Conservation (phyloP, 495 filamentous ascomycete genomes). For the Penicillium antarcticum region DNA sequence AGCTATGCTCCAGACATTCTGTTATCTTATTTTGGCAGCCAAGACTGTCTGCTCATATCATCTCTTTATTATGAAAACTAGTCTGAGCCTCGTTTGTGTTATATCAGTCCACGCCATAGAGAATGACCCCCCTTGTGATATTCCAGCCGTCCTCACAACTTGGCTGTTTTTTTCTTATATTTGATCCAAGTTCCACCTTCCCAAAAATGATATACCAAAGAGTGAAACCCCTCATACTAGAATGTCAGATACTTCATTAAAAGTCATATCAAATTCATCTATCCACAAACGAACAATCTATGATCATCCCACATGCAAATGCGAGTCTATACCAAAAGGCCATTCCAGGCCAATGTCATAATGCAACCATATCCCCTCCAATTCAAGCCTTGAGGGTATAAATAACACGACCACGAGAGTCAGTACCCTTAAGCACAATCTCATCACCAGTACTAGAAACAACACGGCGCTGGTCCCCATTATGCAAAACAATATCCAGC, state of each 20-base stretch:
- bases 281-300: background rate
- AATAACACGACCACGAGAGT: conserved; percentile 30
- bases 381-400: conserved; percentile 33
- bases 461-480: conserved; percentile 48
- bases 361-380: background rate
- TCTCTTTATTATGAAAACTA: too few relatives aligned
- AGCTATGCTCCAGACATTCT: too few relatives aligned
- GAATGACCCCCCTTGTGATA: too few relatives aligned
- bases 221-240: too few relatives aligned
- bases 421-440: conserved; percentile 29
- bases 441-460: conserved; percentile 29
- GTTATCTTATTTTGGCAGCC: too few relatives aligned
- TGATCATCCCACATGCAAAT: background rate
- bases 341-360: background rate
- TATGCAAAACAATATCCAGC: conserved; percentile 49
- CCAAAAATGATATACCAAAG: too few relatives aligned
- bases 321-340: background rate
- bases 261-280: background rate
- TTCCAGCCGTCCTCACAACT: too few relatives aligned
- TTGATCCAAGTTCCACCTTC: too few relatives aligned
- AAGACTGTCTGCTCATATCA: too few relatives aligned
- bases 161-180: too few relatives aligned
- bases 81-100: too few relatives aligned
- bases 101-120: too few relatives aligned
- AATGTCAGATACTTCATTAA: background rate